Percentiles rank a stretch among this genome's conserved stretches.
Conservation (phyloP, 78 protist species). For the Tieghemostelium lacteum region DNA sequence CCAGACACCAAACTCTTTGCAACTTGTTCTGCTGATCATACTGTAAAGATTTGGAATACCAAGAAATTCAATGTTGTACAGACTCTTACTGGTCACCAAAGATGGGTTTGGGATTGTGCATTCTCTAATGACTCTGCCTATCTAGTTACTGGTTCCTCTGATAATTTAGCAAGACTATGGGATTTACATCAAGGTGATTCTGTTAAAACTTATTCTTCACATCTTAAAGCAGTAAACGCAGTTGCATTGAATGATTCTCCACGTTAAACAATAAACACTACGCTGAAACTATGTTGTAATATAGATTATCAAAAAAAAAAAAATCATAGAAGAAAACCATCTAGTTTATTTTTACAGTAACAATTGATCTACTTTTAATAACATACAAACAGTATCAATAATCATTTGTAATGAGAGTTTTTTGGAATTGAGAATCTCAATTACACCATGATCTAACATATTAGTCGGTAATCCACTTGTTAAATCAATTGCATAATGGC, state of each 20-base stretch:
- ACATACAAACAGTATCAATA: conserved; percentile 62
- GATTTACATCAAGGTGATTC: conserved; percentile 90
- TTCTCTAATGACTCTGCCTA: conserved; percentile 96
- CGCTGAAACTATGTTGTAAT: too few species aligned
- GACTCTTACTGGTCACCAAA: conserved; percentile 90
- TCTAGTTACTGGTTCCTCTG: conserved; percentile 94
- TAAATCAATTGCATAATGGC: conserved; percentile 14
- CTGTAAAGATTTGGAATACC: conserved; percentile 87
- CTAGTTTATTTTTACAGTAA: neutral
- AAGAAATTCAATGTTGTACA: conserved; percentile 64
- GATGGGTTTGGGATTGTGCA: conserved; percentile 99
- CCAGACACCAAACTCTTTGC: conserved; percentile 93
- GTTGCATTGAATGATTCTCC: conserved; percentile 90
- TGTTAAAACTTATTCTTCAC: conserved; percentile 90
- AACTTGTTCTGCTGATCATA: conserved; percentile 95
- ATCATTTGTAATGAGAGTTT: conserved; percentile 25
- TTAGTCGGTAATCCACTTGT: neutral
- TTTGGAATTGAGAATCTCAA: conserved; percentile 31
- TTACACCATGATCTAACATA: conserved; percentile 34
- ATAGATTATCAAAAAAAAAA: neutral
- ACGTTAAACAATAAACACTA: conserved; percentile 44
- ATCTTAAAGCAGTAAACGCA: conserved; percentile 88
- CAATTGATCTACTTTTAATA: conserved; percentile 49
- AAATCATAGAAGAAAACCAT: neutral
- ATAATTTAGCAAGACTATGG: conserved; percentile 94